A percentile compares a stretch with the other conserved stretches of the same genome.
Conservation (phyloP, 2,329 filamentous ascomycete species). For the Seiridium cupressi region DNA sequence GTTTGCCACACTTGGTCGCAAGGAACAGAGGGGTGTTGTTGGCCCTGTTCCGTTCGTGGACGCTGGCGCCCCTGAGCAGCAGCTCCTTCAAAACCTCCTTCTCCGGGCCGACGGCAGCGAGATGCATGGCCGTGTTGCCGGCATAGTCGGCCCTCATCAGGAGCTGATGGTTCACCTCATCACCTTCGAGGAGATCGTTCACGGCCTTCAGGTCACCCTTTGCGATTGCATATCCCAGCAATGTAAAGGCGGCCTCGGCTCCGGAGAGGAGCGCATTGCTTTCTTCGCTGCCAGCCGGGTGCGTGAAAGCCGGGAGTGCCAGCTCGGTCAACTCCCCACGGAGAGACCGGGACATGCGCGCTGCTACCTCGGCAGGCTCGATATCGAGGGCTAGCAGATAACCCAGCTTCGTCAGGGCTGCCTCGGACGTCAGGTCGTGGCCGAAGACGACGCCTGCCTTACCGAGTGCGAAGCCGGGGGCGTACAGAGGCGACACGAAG, state of each 20-base stretch:
- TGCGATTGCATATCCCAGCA: conserved; percentile 77
- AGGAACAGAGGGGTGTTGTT: conserved; percentile 66
- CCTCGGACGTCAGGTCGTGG: conserved; percentile 85
- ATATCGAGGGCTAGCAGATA: conserved; percentile 72
- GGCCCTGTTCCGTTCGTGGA: conserved; percentile 63
- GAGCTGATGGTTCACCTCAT: conserved; percentile 57
- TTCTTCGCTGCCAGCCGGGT: conserved; percentile 53
- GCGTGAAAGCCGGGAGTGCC: conserved; percentile 70
- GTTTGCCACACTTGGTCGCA: conserved; percentile 56
- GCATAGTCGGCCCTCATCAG: conserved; percentile 78
- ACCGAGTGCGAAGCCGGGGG: conserved; percentile 73
- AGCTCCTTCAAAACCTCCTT: conserved; percentile 57
- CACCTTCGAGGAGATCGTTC: conserved; percentile 63
- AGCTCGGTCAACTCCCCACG: conserved; percentile 84
- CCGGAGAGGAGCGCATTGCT: conserved; percentile 48
- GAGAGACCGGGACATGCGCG: conserved; percentile 71
- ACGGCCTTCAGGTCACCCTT: conserved; percentile 67
- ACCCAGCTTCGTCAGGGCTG: conserved; percentile 85
- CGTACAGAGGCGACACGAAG: conserved; percentile 76
- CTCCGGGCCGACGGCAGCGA: conserved; percentile 53
- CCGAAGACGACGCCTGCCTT: conserved; percentile 86
- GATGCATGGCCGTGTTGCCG: conserved; percentile 69
- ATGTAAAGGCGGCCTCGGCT: conserved; percentile 65
- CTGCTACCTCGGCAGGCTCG: conserved; percentile 63
- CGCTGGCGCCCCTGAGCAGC: conserved; percentile 61